These are phyloP conservation scores for Cyclostephanos tholiformis DNA, from an alignment of 108 stramenopile species.

Conservation along the genomic window DNA sequence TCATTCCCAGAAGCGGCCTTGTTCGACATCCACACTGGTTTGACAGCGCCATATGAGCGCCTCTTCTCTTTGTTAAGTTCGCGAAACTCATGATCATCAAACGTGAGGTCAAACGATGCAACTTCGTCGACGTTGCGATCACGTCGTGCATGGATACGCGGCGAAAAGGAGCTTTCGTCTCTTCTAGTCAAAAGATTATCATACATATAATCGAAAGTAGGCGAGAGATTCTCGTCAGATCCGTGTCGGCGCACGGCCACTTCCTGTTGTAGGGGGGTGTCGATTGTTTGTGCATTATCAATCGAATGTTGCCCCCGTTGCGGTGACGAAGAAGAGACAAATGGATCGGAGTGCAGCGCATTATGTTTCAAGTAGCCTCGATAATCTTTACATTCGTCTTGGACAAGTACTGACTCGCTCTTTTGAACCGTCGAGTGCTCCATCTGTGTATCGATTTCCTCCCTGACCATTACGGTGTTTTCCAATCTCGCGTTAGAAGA, in stretches of 20 bases:
- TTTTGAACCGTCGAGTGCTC: neutral
- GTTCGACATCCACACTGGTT: slow-evolving; percentile 32
- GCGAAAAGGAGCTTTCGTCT: neutral
- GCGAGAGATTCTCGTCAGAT: neutral
- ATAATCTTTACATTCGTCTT: neutral
- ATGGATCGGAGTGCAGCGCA: neutral
- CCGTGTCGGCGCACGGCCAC: neutral
- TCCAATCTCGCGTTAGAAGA: neutral
- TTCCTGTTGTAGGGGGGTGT: neutral
- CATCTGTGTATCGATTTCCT: neutral
- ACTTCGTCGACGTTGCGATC: neutral
- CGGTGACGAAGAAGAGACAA: neutral
- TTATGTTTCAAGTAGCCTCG: neutral
- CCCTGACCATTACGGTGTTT: neutral
- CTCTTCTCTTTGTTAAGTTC: slow-evolving; percentile 8
- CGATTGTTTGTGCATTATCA: neutral
- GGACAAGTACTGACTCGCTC: neutral
- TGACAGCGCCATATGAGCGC: slow-evolving; percentile 34
- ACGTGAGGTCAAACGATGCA: neutral
- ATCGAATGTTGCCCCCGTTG: neutral
- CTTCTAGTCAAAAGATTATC: neutral
- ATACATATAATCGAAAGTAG: neutral
- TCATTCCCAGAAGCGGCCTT: neutral
- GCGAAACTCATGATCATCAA: neutral
- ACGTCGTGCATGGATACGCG: neutral